Evolutionary conservation across 805 yeast genomes (phyloP).

Genomic region (Isabelozyma gotoi): DNA sequence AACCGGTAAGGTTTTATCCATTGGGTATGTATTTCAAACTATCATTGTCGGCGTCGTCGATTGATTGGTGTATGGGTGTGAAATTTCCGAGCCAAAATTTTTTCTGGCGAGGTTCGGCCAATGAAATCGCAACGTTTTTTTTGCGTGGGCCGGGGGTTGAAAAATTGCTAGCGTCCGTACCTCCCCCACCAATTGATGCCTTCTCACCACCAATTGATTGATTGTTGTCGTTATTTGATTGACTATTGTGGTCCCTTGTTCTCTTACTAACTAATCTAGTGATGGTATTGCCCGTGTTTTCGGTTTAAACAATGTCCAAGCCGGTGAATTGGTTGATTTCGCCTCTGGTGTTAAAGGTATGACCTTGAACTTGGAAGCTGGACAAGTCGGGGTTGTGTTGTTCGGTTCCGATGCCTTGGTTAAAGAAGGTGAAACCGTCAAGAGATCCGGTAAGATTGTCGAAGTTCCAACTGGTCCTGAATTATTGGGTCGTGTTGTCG

Average conservation of each 20-base stretch:
- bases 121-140: constrained; percentile 5
- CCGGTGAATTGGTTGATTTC: constrained; percentile 99
- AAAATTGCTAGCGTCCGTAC: too few relatives aligned
- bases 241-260: too few relatives aligned
- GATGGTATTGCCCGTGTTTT: constrained; percentile 99
- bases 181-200: too few relatives aligned
- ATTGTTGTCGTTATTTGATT: too few relatives aligned
- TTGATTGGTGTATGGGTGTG: not conserved
- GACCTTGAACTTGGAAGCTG: constrained; percentile 99
- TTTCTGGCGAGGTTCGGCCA: not conserved
- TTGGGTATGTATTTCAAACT: constrained; percentile 65
- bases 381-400: constrained; percentile 99
- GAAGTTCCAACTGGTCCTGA: constrained; percentile 99
- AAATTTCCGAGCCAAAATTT: not conserved
- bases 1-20: constrained; percentile 98
- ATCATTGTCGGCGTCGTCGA: not conserved
- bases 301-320: constrained; percentile 99
- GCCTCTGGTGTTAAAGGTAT: constrained; percentile 99
- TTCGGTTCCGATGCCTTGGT: constrained; percentile 99
- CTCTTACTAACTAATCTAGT: constrained; percentile 60
- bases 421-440: constrained; percentile 99
- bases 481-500: constrained; percentile 98
- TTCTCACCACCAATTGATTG: too few relatives aligned
- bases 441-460: constrained; percentile 99
- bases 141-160: constrained; percentile 2